Evolutionary conservation across 257 asterid genomes (phyloP), one percentile per base, ranked within the genome.

Genomic region (Dorcoceras hygrometricum): DNA sequence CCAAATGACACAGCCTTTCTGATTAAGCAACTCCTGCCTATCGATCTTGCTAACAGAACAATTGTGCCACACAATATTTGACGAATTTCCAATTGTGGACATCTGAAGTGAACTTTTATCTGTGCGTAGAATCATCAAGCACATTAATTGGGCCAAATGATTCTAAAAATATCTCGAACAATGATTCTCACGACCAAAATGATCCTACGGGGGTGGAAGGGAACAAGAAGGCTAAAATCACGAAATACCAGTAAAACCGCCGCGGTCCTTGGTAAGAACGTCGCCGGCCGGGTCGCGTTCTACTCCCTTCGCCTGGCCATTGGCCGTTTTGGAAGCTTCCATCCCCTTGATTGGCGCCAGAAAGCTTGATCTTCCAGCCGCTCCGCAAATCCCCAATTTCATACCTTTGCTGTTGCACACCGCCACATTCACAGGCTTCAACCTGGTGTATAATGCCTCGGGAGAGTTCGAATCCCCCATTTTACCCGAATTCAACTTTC

Each of bases 1-100:
- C 99, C 99, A 94, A 76, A 94, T 73, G 67, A 90, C 96, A 81
- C 98, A 89, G 19, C 99, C 99, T 82, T 85, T 94, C 75, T 94
- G 99, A 78, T 84, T 89, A 71, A 94, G 96, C 87, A 94, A 73
- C 64, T 79, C 81, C 79, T 94, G 77, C 75, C 99, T 81, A 48
- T 90, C 96, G 29, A 72, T 76, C 80, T 84, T 94, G 50, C 83
- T 92, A 53, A 94, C 94, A 39, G 96, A 73, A 65, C 98, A 89
- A 71, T 87, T 85, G 79, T 94, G 99, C 99, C 99, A 94, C 58
- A 80, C 78, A 62, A 94, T 87, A 82, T 94, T 87, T 1, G 91
- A 75, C 12, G 96, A 87, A 71, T 81, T 94, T 63, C 95, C 96
- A n/a, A 74, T 77, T 0, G 82, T 80, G 62, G 89, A 78, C 71